phyloP scores from a whole-genome alignment of 345 rosid species.

The Acer campestre region DNA sequence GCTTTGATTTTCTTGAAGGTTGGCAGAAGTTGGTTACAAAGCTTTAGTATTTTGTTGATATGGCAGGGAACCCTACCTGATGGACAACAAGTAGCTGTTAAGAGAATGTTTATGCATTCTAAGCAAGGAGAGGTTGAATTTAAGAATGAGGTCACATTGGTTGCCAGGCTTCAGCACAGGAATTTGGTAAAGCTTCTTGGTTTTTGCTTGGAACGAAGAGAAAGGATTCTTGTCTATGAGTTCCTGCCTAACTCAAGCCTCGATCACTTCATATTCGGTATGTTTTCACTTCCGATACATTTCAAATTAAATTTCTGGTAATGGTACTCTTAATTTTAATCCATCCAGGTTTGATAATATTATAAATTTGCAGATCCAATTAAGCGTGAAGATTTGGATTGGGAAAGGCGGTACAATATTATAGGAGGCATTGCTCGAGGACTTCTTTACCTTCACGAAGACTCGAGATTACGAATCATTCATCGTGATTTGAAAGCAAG shows the following conservation, averaged over 20 bases:
- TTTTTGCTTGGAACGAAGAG: slow-evolving; percentile 32
- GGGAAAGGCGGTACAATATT: slow-evolving; percentile 22
- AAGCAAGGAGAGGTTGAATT: slow-evolving; percentile 42
- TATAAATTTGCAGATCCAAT: neutral
- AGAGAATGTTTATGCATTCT: slow-evolving; percentile 30
- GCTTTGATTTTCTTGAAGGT: neutral
- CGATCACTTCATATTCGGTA: slow-evolving; percentile 26
- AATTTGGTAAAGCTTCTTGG: slow-evolving; percentile 40
- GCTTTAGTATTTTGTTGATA: neutral
- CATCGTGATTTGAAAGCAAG: slow-evolving; percentile 38
- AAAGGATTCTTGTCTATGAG: slow-evolving; percentile 41
- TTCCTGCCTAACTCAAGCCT: slow-evolving; percentile 39
- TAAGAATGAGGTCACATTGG: slow-evolving; percentile 34
- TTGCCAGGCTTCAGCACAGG: slow-evolving; percentile 43
- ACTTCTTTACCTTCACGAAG: slow-evolving; percentile 30
- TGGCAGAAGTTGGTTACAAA: neutral
- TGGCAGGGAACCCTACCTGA: slow-evolving; percentile 29
- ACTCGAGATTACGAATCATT: slow-evolving; percentile 26
- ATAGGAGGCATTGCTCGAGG: slow-evolving; percentile 30
- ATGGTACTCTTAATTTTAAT: too few species aligned
- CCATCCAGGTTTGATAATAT: too few species aligned
- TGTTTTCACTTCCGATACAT: slow-evolving; percentile 3
- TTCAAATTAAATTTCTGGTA: too few species aligned
- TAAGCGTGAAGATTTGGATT: neutral
- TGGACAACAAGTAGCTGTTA: slow-evolving; percentile 38